Evolutionary conservation across 2,329 filamentous ascomycete species (phyloP), one percentile per base, ranked within the genome.

Genomic region (Fusarium illudens): DNA sequence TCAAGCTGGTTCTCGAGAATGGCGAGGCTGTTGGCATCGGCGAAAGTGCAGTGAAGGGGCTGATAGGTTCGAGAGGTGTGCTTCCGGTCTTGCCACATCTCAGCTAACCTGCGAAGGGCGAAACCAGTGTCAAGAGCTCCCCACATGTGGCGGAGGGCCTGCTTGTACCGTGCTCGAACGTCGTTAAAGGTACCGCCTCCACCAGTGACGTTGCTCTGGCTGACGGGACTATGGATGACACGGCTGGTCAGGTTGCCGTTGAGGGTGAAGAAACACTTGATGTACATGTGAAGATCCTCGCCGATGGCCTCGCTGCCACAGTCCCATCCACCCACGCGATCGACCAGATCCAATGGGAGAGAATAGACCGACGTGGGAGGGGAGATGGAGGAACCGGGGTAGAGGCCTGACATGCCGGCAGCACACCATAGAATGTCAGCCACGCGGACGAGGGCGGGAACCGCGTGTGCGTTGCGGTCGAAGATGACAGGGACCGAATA

Each of bases 321-420:
- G 74, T 92, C 90, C 90, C 90, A 93, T 25, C 90, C 90, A 10
- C 89, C 89, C 29, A 92, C 90, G 27, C 86, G 84, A 71, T 92
- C 89, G 37, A 90, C 86, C 15, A 93, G 79, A 46, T 86, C 84
- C 37, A 93, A 84, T 1, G 90, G 87, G 0, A 92, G 77, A 6
- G 90, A 92, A 74, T 92, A 93, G 32, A 92, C 90, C 0, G 90
- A 92, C 0, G 90, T 92, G 3, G 90, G 90, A 12, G 90, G 90
- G 15, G 89, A 86, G 61, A 92, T 87, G 13, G 82, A 82, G 1
- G 89, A 91, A 50, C 86, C 85, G 10, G 81, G 80, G 76, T 91
- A 91, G 33, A 91, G 82, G 52, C 89, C 90, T 30, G 90, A 92
- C 67, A 92, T 83, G 53, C 90, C 90, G 30, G 89, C 90, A 36